A percentile compares a stretch with the other conserved stretches of the same genome.
These are phyloP conservation scores for Eryngium alpinum DNA, from an alignment of 140 eudicot genomes.

Conservation along the genomic window DNA sequence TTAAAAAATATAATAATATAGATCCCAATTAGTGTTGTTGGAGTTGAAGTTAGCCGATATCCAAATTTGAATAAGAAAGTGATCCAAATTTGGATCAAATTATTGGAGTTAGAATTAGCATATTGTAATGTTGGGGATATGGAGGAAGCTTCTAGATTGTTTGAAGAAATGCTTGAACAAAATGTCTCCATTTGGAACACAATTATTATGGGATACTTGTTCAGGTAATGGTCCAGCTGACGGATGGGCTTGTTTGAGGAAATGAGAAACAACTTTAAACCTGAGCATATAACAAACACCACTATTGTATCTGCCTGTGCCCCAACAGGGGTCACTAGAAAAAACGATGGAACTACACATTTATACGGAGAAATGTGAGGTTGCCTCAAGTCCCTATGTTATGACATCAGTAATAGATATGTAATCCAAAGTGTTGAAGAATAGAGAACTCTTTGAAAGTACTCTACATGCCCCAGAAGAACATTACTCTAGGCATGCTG, in stretches of 20 bases:
- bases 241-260: slow-evolving; percentile 21
- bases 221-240: slow-evolving; percentile 25
- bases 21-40: too few relatives aligned
- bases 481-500: slow-evolving; percentile 44
- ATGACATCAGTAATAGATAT: slow-evolving; percentile 41
- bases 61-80: too few relatives aligned
- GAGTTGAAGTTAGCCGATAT: too few relatives aligned
- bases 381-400: slow-evolving; percentile 27
- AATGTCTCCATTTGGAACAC: slow-evolving; percentile 24
- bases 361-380: slow-evolving; percentile 20
- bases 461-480: slow-evolving; percentile 38
- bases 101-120: too few relatives aligned
- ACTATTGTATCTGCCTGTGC: slow-evolving; percentile 39
- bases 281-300: slow-evolving; percentile 31
- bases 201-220: too few relatives aligned
- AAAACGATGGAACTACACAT: slow-evolving; percentile 31
- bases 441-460: slow-evolving; percentile 30
- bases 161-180: slow-evolving; percentile 39
- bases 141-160: slow-evolving; percentile 31
- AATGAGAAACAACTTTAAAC: slow-evolving; percentile 29
- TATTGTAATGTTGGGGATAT: slow-evolving; percentile 37
- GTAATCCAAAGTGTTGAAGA: slow-evolving; percentile 54
- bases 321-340: slow-evolving; percentile 31
- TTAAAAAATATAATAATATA: too few relatives aligned
- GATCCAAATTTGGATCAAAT: too few relatives aligned